These are phyloP conservation scores for Fusarium sororula DNA, from an alignment of 2,329 filamentous ascomycete species.

Conservation along the genomic window DNA sequence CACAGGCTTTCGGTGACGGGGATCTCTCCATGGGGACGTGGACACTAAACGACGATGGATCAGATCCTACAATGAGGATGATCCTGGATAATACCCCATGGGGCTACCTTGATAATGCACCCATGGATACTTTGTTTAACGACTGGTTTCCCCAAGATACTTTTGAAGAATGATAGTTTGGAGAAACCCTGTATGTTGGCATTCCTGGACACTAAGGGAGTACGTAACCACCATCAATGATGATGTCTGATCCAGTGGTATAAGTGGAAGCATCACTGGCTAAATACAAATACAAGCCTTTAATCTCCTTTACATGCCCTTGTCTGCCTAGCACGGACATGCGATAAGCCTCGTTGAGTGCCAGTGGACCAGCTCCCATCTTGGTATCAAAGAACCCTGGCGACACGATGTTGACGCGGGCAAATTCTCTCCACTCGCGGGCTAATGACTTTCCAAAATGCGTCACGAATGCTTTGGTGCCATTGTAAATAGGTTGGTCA, in stretches of 20 bases:
- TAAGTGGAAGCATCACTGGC: constrained; percentile 53
- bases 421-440: constrained; percentile 64
- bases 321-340: constrained; percentile 65
- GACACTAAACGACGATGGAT: background rate
- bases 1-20: background rate
- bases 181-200: background rate
- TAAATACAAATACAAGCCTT: constrained; percentile 65
- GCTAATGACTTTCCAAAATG: constrained; percentile 64
- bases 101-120: background rate
- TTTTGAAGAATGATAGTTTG: background rate
- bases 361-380: constrained; percentile 56
- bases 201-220: background rate
- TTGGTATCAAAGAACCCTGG: constrained; percentile 59
- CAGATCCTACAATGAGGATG: background rate
- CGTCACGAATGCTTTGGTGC: constrained; percentile 61
- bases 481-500: constrained; percentile 65
- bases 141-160: background rate
- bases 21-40: background rate
- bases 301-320: constrained; percentile 71
- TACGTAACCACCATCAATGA: constrained; percentile 15
- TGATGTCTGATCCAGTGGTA: constrained; percentile 8
- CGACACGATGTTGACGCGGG: constrained; percentile 61
- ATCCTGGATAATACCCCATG: background rate
- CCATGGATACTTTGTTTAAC: background rate
- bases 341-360: constrained; percentile 55